A percentile compares a stretch with the other conserved stretches of the same genome.
phyloP scores from a whole-genome alignment of 305 asterid genomes.

The Fraxinus floribunda region DNA sequence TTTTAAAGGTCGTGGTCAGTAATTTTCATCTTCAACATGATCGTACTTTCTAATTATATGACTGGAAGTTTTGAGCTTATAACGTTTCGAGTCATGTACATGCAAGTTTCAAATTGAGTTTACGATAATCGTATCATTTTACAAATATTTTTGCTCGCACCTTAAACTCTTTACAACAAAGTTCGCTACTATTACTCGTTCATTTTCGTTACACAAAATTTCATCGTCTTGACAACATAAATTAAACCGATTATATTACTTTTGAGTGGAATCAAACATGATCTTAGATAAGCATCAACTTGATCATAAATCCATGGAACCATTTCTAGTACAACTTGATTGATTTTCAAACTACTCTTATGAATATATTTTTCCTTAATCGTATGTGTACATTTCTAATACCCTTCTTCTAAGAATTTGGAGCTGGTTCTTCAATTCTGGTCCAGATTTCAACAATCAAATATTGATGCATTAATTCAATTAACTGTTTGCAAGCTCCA shows the following conservation, averaged over 20 bases:
- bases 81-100: not conserved
- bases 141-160: not conserved
- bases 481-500: conserved; percentile 17
- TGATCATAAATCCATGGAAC: not conserved
- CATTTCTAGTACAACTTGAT: not conserved
- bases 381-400: not conserved
- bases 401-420: not conserved
- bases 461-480: not conserved
- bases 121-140: not conserved
- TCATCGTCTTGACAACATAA: not conserved
- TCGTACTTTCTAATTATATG: too few relatives aligned
- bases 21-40: too few relatives aligned
- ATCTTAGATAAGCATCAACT: not conserved
- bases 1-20: too few relatives aligned
- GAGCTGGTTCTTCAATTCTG: not conserved
- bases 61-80: not conserved
- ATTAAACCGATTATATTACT: too few relatives aligned
- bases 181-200: not conserved
- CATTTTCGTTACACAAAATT: not conserved
- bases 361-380: too few relatives aligned
- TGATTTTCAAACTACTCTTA: not conserved
- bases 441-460: not conserved
- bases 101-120: not conserved
- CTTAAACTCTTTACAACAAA: not conserved
- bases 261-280: not conserved